Base-by-base conservation (phyloP, 2,329 filamentous ascomycete species). In the Hypomyces rosellus region DNA sequence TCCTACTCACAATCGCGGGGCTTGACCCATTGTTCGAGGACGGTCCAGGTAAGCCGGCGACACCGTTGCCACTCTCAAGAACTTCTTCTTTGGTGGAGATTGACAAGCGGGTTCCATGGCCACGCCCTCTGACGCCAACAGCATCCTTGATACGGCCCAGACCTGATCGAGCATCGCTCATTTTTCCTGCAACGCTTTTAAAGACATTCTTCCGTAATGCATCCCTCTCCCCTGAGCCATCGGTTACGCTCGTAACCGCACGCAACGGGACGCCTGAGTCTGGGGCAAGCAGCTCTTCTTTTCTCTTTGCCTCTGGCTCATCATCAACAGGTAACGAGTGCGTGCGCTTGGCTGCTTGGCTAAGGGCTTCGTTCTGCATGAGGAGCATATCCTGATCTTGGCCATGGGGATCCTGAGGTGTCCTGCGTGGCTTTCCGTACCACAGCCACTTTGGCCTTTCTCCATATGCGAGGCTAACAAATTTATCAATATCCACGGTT, bases 381-480 rank as follows among this genome's bases (percentile, higher is more conserved):
- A 85, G 80, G 1, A 77, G 65, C 50, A 74, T 63, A 14, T 80
- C 76, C 12, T 74, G 67, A 3, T 73, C 68, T 44, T 69, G 72
- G 4, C 77, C 74, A 44, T 71, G 68, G n/a, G 72, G 68, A 8
- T 76, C 73, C 2, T 68, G 61, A 2, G 66, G 65, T 3, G 72
- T 78, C 62, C 92, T 89, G 54, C 85, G 82, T 36, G 88, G 80
- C 65, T 96, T 97, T 14, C 92, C 93, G 54, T 88, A 79, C 93
- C 93, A 99, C 2, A 99, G 76, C 89, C 91, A 97, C 66, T 95
- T 96, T 14, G 88, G 78, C 50, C 88, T 81, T 64, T 93, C 88
- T 34, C 93, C 92, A 54, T 84, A 85, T 1, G 86, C 81, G 22
- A 95, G 74, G 52, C 82, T 82, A 45, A 89, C 78, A 57, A 97